Base-by-base conservation (phyloP, 23 red algal genomes). In the Gracilariopsis chorda region DNA sequence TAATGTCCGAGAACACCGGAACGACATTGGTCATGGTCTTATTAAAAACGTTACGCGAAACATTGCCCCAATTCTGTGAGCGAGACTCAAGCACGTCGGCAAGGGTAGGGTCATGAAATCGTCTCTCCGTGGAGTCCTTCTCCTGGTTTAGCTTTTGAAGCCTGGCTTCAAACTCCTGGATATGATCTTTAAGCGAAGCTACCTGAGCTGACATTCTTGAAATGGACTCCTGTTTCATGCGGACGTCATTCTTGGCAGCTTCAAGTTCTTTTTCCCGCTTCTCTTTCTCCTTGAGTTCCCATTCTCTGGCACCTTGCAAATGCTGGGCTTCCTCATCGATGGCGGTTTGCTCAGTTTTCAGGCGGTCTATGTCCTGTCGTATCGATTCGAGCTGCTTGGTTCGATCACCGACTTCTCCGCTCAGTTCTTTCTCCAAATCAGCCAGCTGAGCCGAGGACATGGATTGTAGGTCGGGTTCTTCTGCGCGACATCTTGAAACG, bases 221-320 rank as follows among this genome's bases (percentile, higher is more conserved):
- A 59, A 94, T 94, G 43, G 61, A 77, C 14, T 84, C 91, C 39
- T 94, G 91, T 39, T 94, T 94, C 24, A 51, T 43, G 12, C 77
- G 55, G 29, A 94, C 91, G n/a, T 94, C 91, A 23, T 84, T 80
- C 71, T 94, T 94, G 34, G 91, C 91, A 36, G 73, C 91, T 32
- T 78, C 91, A 9, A 94, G 79, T 61, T 94, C 91, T 30, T 86
- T 84, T 29, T 94, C 91, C 1, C 91, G 65, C 40, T 47, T 77
- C 7, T 64, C 62, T 28, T 94, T 86, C 28, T 86, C 78, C 32
- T 85, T 42, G 43, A 80, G 52, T 72, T 94, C 91, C 79, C 91
- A 86, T 59, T 94, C 64, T 40, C 68, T 79, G n/a, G 91, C 91
- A 20, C 80, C 91, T 34, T 70, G 58, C 49, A 94, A 67, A 78